Evolutionary conservation across 352 stramenopile species (phyloP).

Genomic region (Phytophthora uliginosa): DNA sequence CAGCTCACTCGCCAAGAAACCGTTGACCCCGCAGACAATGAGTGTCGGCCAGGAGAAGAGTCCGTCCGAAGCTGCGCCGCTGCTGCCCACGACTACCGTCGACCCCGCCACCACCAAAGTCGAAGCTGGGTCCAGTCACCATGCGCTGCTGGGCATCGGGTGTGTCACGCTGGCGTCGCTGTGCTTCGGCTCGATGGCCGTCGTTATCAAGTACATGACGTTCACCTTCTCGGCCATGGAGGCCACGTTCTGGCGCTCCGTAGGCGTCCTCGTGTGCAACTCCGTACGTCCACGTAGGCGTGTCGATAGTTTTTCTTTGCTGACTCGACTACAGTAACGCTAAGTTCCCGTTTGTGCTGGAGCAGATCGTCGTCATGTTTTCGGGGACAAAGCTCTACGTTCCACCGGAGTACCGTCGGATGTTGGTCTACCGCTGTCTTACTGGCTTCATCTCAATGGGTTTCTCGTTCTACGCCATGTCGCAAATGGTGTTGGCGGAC

Average conservation of each 20-base stretch:
- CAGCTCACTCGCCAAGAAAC: constrained; percentile 3
- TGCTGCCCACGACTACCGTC: constrained; percentile 21
- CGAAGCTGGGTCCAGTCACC: constrained; percentile 24
- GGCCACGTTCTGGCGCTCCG: constrained; percentile 75
- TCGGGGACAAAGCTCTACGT: constrained; percentile 50
- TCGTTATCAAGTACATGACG: constrained; percentile 76
- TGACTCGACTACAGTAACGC: background rate
- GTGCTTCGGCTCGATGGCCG: constrained; percentile 82
- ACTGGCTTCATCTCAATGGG: constrained; percentile 69
- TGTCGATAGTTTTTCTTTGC: background rate
- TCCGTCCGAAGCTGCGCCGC: constrained; percentile 7
- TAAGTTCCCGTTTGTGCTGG: background rate
- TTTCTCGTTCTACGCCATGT: constrained; percentile 80
- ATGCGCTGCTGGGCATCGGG: constrained; percentile 62
- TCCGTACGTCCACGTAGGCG: constrained; percentile 40
- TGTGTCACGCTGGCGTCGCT: constrained; percentile 70
- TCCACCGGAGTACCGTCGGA: constrained; percentile 41
- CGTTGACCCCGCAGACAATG: background rate
- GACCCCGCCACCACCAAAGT: constrained; percentile 13
- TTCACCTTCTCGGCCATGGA: constrained; percentile 77
- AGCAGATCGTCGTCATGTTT: constrained; percentile 14
- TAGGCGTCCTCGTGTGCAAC: constrained; percentile 60
- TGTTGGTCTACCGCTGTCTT: constrained; percentile 68
- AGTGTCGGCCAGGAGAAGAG: background rate
- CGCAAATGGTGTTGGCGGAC: constrained; percentile 80